phyloP scores from a whole-genome alignment of 148 eudicot species.

The Agrostemma githago region DNA sequence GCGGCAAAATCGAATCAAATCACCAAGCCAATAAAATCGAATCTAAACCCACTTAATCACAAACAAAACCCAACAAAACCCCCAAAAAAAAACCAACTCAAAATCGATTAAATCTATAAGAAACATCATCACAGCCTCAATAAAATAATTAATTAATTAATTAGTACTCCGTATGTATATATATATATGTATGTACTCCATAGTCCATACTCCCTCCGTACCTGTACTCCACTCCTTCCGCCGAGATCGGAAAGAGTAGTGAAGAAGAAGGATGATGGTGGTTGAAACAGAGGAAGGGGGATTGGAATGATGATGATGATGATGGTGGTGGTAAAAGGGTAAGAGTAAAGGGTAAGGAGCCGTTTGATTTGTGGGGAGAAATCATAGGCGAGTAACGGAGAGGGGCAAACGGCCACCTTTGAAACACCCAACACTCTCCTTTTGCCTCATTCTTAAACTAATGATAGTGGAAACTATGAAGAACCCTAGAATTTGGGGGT shows the following conservation, averaged over 20 bases:
- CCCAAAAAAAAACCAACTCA: not conserved
- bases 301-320: not conserved
- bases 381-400: constrained; percentile 6
- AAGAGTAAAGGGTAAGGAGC: not conserved
- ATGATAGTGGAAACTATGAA: not conserved
- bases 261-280: not conserved
- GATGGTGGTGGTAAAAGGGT: not conserved
- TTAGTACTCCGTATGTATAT: not conserved
- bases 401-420: constrained; percentile 12
- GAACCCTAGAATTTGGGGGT: not conserved
- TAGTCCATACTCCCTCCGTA: not conserved
- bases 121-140: constrained; percentile 7
- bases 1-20: too few species aligned
- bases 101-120: not conserved
- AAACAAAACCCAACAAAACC: too few species aligned
- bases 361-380: not conserved
- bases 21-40: too few species aligned
- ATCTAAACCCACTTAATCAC: too few species aligned
- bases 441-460: constrained; percentile 9
- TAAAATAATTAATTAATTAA: too few species aligned
- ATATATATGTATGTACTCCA: not conserved
- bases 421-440: constrained; percentile 7
- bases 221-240: too few species aligned
- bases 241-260: too few species aligned
- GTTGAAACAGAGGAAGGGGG: not conserved